Percentiles rank a stretch among this genome's conserved stretches.
phyloP scores from a whole-genome alignment of 805 yeast species.

The Cyberlindnera xishuangbannaensis region DNA sequence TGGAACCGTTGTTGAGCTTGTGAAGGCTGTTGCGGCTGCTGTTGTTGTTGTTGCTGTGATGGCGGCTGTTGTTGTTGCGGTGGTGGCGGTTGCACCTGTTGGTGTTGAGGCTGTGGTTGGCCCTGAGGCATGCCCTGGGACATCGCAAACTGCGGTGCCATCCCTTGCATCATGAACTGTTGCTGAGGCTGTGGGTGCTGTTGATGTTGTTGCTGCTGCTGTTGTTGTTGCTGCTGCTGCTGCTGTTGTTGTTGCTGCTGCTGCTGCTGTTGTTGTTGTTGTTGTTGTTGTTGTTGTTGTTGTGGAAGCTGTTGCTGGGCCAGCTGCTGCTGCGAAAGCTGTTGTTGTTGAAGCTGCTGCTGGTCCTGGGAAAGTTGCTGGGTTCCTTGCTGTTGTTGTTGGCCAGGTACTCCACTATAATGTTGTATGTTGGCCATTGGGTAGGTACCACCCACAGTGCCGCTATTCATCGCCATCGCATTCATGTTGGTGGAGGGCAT shows the following conservation, averaged over 20 bases:
- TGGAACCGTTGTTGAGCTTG: constrained; percentile 9
- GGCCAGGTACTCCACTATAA: too few species aligned
- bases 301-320: neutral
- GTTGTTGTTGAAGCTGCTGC: constrained; percentile 8
- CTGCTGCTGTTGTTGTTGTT: constrained; percentile 4
- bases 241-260: constrained; percentile 4
- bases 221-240: constrained; percentile 4
- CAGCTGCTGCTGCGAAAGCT: constrained; percentile 2
- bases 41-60: too few species aligned
- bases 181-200: constrained; percentile 12
- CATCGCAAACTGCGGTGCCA: constrained; percentile 9
- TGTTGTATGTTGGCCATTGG: too few species aligned
- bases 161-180: constrained; percentile 11
- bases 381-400: too few species aligned
- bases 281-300: constrained; percentile 2
- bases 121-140: constrained; percentile 12
- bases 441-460: too few species aligned
- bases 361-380: too few species aligned
- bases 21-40: too few species aligned
- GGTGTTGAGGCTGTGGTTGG: constrained; percentile 6
- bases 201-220: constrained; percentile 1
- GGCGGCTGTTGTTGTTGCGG: too few species aligned
- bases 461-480: constrained; percentile 5
- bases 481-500: constrained; percentile 12
- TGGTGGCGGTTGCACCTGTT: constrained; percentile 11